Evolutionary conservation across 2,329 filamentous ascomycete species (phyloP).

Genomic region (Pseudopyrenochaeta lycopersici): DNA sequence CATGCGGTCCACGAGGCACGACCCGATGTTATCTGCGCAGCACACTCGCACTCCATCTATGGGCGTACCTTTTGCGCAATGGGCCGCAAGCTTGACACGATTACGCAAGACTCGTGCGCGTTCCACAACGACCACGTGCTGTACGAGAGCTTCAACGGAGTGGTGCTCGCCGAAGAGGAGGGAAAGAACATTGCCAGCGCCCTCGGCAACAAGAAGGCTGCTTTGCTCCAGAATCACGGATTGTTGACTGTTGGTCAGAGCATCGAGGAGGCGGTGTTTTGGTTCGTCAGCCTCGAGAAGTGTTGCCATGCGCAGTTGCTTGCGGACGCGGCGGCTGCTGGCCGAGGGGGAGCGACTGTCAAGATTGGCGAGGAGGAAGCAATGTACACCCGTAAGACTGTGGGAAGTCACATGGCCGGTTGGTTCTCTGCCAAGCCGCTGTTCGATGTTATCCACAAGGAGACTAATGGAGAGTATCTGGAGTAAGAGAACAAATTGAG

Average conservation of each 20-base stretch:
- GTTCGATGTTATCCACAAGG: slow-evolving; percentile 74
- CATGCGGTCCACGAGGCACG: slow-evolving; percentile 67
- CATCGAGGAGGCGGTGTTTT: slow-evolving; percentile 63
- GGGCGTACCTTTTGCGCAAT: slow-evolving; percentile 70
- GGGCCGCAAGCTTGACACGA: slow-evolving; percentile 66
- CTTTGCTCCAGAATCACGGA: slow-evolving; percentile 64
- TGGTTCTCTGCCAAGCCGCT: slow-evolving; percentile 77
- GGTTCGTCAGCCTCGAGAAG: slow-evolving; percentile 64
- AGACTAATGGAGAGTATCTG: slow-evolving; percentile 66
- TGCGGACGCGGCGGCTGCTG: slow-evolving; percentile 65
- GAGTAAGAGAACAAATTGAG: slow-evolving; percentile 38
- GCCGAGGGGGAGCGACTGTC: slow-evolving; percentile 69
- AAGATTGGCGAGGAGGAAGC: slow-evolving; percentile 76
- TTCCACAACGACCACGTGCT: slow-evolving; percentile 64
- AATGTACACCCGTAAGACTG: slow-evolving; percentile 70
- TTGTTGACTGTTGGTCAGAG: slow-evolving; percentile 60
- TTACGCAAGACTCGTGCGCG: slow-evolving; percentile 66
- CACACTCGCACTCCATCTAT: slow-evolving; percentile 67
- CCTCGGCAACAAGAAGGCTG: slow-evolving; percentile 61
- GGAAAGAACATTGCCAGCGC: slow-evolving; percentile 61
- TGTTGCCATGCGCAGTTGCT: slow-evolving; percentile 63
- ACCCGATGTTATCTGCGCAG: slow-evolving; percentile 66
- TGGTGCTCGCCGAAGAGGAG: slow-evolving; percentile 63
- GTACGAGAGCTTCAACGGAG: slow-evolving; percentile 62
- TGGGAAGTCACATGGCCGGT: slow-evolving; percentile 67